Base-by-base conservation (phyloP, 495 filamentous ascomycete genomes). In the Tuber magnatum region DNA sequence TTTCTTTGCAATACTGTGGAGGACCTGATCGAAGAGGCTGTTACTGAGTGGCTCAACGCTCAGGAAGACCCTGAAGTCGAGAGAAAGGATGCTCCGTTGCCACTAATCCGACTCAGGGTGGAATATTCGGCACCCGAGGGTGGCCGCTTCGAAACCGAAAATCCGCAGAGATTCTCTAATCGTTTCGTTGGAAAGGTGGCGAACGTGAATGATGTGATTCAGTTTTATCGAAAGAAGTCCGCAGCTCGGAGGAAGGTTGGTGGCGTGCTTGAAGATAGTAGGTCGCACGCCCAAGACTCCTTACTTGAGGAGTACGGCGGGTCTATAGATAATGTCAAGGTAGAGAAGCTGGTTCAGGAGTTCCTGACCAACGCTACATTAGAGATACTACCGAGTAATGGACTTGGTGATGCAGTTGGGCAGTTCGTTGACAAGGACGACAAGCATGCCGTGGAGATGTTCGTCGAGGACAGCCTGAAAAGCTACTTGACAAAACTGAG, bases 341-440 rank as follows among this genome's bases (percentile, higher is more conserved):
- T 99, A 68, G 92, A 93, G 74, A 90, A 91, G 76, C 86, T 99
- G 6, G 94, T 98, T 2, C 86, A 90, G 20, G 94, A 98, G 73
- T 95, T 92, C 75, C 87, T 99, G 51, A 86, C 88, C 1, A 90
- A 92, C 12, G 93, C 98, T 75, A 92, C 92, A 0, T 87, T 98
- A 18, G 94, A 92, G 75, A 95, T 98, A 75, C 86, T 99, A 0
- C 94, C 95, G 0, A 91, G 94, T 80, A 94, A 93, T 71, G 92
- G 89, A 0, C 97, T 99, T 81, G 91, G 93, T 10, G 94, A 98
- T 83, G 96, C 95, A 0, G 93, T 99, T 12, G 90, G 90, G 73
- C 92, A 96, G 76, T 99, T 94, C 82, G 93, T 98, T 39, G 91
- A 94, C 83, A 98, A 98, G 77, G 93, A 97, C 79, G 95, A 99